phyloP scores from a whole-genome alignment of 305 asterid genomes.

The Fraxinus platypoda region DNA sequence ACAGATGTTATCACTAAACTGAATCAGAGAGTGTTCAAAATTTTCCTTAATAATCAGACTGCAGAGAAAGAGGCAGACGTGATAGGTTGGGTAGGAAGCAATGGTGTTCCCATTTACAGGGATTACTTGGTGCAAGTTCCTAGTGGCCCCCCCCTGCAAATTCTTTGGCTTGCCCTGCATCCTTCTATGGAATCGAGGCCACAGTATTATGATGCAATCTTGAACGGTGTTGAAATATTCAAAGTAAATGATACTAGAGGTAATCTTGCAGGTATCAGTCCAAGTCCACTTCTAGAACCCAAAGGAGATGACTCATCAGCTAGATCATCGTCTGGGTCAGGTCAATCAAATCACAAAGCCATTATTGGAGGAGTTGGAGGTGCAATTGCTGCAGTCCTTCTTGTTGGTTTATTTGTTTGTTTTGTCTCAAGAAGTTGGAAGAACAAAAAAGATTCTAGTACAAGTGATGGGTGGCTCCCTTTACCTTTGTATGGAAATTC shows the following conservation, averaged over 20 bases:
- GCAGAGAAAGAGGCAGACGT: slow-evolving; percentile 64
- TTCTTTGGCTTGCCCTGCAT: slow-evolving; percentile 65
- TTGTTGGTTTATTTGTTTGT: slow-evolving; percentile 54
- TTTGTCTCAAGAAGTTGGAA: slow-evolving; percentile 33
- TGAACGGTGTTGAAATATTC: slow-evolving; percentile 81
- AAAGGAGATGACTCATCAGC: slow-evolving; percentile 18
- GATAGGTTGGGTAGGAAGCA: slow-evolving; percentile 54
- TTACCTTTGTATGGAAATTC: slow-evolving; percentile 75
- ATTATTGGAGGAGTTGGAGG: slow-evolving; percentile 70
- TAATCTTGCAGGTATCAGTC: slow-evolving; percentile 74
- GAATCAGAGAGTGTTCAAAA: slow-evolving; percentile 64
- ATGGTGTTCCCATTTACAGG: slow-evolving; percentile 51
- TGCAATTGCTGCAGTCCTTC: slow-evolving; percentile 54
- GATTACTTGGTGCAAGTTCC: slow-evolving; percentile 66
- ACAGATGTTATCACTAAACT: slow-evolving; percentile 33
- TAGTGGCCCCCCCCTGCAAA: slow-evolving; percentile 52
- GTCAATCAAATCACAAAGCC: slow-evolving; percentile 36
- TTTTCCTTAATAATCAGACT: slow-evolving; percentile 69
- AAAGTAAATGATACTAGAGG: slow-evolving; percentile 52
- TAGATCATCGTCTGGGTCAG: slow-evolving; percentile 25
- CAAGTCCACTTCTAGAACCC: slow-evolving; percentile 46
- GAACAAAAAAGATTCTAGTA: slow-evolving; percentile 54
- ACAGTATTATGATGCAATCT: slow-evolving; percentile 56
- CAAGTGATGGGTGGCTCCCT: slow-evolving; percentile 83
- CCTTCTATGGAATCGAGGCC: slow-evolving; percentile 38